phyloP scores from a whole-genome alignment of 306 rosid species.

The Vigna reflexopilosa region DNA sequence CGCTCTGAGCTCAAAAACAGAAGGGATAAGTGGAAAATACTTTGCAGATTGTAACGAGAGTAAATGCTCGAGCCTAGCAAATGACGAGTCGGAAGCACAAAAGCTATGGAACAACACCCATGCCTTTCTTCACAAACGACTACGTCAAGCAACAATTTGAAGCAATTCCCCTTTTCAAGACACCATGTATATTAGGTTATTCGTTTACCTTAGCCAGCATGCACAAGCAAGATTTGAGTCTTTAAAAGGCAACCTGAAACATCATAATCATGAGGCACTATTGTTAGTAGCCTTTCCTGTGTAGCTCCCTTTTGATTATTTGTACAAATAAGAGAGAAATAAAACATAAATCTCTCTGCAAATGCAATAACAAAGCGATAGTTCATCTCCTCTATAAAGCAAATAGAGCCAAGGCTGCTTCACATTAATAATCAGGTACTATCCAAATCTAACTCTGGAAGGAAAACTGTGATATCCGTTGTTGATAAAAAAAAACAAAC shows the following conservation, averaged over 20 bases:
- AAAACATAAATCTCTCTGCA: background rate
- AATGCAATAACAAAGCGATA: conserved; percentile 5
- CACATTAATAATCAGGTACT: background rate
- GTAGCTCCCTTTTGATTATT: conserved; percentile 26
- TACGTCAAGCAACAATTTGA: conserved; percentile 55
- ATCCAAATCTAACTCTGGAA: background rate
- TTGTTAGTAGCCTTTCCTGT: conserved; percentile 16
- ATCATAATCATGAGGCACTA: conserved; percentile 39
- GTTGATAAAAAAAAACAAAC: background rate
- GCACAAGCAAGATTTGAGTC: conserved; percentile 9
- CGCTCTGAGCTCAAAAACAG: conserved; percentile 72
- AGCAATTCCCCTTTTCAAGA: conserved; percentile 14
- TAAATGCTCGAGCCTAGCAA: conserved; percentile 76
- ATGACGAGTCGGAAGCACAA: conserved; percentile 75
- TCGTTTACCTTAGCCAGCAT: conserved; percentile 18
- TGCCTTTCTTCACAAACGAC: conserved; percentile 61
- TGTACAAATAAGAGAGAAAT: conserved; percentile 37
- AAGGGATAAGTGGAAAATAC: conserved; percentile 81
- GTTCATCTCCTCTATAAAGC: conserved; percentile 3
- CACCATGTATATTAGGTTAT: conserved; percentile 45
- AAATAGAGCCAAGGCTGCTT: conserved; percentile 8
- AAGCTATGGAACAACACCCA: conserved; percentile 79
- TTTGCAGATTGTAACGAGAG: conserved; percentile 85
- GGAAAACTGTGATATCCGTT: background rate
- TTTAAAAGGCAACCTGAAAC: conserved; percentile 11